Evolutionary conservation across 2,329 filamentous ascomycete species (phyloP).

Genomic region (Cryphonectria naterciae): DNA sequence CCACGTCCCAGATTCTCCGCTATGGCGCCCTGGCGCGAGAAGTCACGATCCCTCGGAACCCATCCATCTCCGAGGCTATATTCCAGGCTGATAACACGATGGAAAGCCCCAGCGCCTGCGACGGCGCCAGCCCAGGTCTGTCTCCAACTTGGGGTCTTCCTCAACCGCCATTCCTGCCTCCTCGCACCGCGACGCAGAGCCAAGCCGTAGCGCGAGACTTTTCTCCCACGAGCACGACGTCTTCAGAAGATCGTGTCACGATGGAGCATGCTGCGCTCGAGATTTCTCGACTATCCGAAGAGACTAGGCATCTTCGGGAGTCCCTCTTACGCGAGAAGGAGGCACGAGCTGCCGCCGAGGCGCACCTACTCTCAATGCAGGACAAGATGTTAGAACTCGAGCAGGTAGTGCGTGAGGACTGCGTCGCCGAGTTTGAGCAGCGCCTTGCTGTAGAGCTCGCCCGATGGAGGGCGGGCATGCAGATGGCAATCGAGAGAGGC

Average conservation of each 20-base stretch:
- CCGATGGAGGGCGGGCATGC: conserved; percentile 79
- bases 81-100: conserved; percentile 43
- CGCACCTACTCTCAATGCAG: conserved; percentile 71
- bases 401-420: conserved; percentile 85
- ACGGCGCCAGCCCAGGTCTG: conserved; percentile 36
- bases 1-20: conserved; percentile 91
- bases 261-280: conserved; percentile 83
- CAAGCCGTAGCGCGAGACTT: conserved; percentile 42
- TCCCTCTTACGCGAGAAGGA: conserved; percentile 74
- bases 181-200: conserved; percentile 37
- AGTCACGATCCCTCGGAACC: conserved; percentile 87
- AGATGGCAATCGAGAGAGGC: conserved; percentile 76
- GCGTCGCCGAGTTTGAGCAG: conserved; percentile 82
- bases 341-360: conserved; percentile 71
- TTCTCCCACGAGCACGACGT: conserved; percentile 44
- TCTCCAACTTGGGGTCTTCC: conserved; percentile 39
- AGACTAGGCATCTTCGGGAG: conserved; percentile 74
- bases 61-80: conserved; percentile 78
- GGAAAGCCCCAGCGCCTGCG: conserved; percentile 26
- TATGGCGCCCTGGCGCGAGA: conserved; percentile 93
- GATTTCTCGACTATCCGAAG: conserved; percentile 76
- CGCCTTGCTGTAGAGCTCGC: conserved; percentile 74
- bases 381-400: conserved; percentile 72
- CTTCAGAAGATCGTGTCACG: conserved; percentile 64
- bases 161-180: conserved; percentile 46